Percentiles rank a stretch among this genome's conserved stretches.
Conservation (phyloP, 257 asterid genomes). For the Jacaranda mimosifolia region DNA sequence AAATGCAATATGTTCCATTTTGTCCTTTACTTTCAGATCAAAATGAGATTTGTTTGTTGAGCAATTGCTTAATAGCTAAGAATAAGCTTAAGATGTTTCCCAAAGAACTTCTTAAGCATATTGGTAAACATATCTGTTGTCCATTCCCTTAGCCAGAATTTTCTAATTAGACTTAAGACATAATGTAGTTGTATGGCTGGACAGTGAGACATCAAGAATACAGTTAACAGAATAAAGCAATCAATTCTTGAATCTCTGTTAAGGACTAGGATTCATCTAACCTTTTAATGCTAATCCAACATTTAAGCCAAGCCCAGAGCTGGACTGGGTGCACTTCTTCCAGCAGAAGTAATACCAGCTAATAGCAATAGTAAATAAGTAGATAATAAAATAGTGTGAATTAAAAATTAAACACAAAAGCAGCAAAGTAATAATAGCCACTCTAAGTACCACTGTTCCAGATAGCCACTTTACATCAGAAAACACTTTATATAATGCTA, state of each 20-base stretch:
- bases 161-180: background rate
- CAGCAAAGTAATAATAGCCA: background rate
- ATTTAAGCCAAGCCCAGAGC: background rate
- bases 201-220: background rate
- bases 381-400: background rate
- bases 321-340: background rate
- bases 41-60: background rate
- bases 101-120: too few relatives aligned
- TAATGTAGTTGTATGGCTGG: background rate
- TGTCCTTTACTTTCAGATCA: background rate
- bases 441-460: background rate
- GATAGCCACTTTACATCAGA: background rate
- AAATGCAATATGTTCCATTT: background rate
- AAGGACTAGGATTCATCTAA: background rate
- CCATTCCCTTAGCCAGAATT: background rate
- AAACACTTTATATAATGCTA: background rate
- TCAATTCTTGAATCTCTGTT: background rate
- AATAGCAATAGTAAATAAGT: background rate
- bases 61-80: background rate
- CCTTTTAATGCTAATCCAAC: background rate
- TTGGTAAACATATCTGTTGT: too few relatives aligned
- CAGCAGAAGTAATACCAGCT: background rate
- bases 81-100: background rate
- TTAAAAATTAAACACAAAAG: background rate
- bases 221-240: background rate